Evolutionary conservation across 1,284 basidiomycete species (phyloP), one percentile per base, ranked within the genome.

Genomic region (Sanguinoderma infundibulare): DNA sequence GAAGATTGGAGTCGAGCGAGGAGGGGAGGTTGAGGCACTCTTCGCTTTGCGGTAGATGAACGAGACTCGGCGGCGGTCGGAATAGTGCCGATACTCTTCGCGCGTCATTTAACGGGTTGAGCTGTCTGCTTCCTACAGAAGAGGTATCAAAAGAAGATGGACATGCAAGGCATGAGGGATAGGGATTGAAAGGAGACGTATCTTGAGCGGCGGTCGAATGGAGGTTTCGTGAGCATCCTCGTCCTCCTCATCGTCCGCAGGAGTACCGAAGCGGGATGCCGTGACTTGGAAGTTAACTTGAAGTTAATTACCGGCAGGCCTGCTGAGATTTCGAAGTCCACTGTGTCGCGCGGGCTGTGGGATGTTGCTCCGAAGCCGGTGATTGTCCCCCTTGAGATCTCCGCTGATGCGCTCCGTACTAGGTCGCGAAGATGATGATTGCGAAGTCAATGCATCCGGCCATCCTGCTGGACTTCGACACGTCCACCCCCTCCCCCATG

Each of bases 21-120:
- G 90, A 75, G 6, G 92, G 89, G n/a, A 98, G 87, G 73, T 96
- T 95, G 67, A 99, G 86, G 72, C 98, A 98, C 69, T 99, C 96
- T 98, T 98, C 10, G 89, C 95, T 87, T 98, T 98, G 53, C 95
- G 88, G 75, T 97, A 98, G 0, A 96, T 98, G 76, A 98, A 99
- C 10, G 94, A 95, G 0, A 97, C 97, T 75, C 98, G 96, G 56
- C 97, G 86, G 78, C 96, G 98, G 72, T 98, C 96, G 2, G 96
- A 96, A 74, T 98, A 99, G 73, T 97, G 95, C 63, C 96, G 93
- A 73, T 98, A 98, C 71, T 98, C 95, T 73, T 98, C 96, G 66
- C 94, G 84, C 0, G 95, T 98, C 97, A 98, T 98, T 75, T 94
- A 87, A 53, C 94, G 85, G 0, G 97, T 98, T 5, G 95, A 92